Base-by-base conservation (phyloP, 805 yeast genomes). In the Saccharomycopsis synnaedendra region DNA sequence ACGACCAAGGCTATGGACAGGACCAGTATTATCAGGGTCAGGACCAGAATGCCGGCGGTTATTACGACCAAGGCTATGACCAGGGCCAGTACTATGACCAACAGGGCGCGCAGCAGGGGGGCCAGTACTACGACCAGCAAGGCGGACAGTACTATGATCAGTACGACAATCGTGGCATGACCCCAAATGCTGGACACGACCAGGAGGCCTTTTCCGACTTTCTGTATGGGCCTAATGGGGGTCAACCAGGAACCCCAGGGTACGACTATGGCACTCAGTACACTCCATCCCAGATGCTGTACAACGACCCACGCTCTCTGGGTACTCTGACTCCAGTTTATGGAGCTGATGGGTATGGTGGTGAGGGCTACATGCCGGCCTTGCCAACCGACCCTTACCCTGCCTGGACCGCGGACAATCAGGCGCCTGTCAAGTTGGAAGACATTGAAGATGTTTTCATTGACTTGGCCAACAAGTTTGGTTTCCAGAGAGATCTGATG, bases 321-420 rank as follows among this genome's bases (percentile, higher is more conserved):
- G 97, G 97, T 53, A 86, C 96, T 40, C 86, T 96, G 1, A 93
- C 98, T 39, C 97, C 98, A 27, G 78, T 86, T 56, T 85, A 85
- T 61, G 94, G 93, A 39, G 78, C 79, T 48, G 75, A 72, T 52
- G 72, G 70, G 46, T 19, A 19, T 19, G 58, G 58, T 49, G 56
- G 57, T 34, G 52, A 41, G 30, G 68, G 64, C 5, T 69, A 76
- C 58, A 82, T 79, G 58, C 82, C 84, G 34, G 82, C 86, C 63
- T 57, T 82, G 68, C 74, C 95, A 58, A 78, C 88, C 41, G 93
- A 93, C 65, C 99, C 98, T 34, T 93, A 90, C 65, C 98, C 99
- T 41, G 97, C 98, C 45, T 93, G 98, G 98, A 85, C 96, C 30
- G 95, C 95, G 42, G 97, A 93, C 66, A 89, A 84, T 49, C 90